Percentiles rank a stretch among this genome's conserved stretches.
Evolutionary conservation across 768 basidiomycete species (phyloP).

Genomic region (Suillus ampliporus): DNA sequence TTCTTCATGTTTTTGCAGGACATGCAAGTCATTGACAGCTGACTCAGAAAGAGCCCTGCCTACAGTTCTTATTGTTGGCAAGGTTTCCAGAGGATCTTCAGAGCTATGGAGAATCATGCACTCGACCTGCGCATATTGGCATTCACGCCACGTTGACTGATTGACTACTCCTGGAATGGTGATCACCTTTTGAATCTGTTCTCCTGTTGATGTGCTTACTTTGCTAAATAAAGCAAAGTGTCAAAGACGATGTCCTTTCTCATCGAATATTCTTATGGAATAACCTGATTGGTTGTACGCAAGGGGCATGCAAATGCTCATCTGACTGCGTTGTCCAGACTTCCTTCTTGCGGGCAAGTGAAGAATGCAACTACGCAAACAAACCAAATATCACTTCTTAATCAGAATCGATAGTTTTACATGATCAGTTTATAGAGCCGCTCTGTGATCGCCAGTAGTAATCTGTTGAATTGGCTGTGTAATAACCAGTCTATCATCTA

Average conservation of each 20-base stretch:
- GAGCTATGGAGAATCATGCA: no score
- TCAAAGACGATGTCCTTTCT: constrained; percentile 76
- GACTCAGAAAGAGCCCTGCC: no score
- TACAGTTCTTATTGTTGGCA: no score
- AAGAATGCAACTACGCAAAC: constrained; percentile 20
- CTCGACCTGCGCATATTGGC: constrained; percentile 56
- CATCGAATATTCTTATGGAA: constrained; percentile 78
- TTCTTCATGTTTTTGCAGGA: no score
- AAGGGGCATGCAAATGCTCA: constrained; percentile 32
- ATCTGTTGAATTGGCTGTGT: constrained; percentile 52
- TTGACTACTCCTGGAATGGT: constrained; percentile 86
- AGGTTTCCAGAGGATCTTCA: no score
- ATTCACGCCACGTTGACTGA: constrained; percentile 73
- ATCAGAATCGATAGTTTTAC: not conserved
- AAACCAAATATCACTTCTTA: constrained; percentile 30
- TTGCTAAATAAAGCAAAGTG: constrained; percentile 60
- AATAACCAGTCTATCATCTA: constrained; percentile 38
- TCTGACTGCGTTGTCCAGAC: constrained; percentile 54
- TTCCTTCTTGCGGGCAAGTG: constrained; percentile 52
- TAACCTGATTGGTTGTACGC: constrained; percentile 78
- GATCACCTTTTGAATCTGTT: constrained; percentile 39
- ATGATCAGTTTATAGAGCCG: constrained; percentile 47
- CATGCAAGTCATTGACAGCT: no score
- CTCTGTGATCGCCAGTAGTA: constrained; percentile 52
- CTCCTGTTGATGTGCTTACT: constrained; percentile 43